phyloP scores from a whole-genome alignment of 129 eudicot genomes.

The Calendula officinalis region DNA sequence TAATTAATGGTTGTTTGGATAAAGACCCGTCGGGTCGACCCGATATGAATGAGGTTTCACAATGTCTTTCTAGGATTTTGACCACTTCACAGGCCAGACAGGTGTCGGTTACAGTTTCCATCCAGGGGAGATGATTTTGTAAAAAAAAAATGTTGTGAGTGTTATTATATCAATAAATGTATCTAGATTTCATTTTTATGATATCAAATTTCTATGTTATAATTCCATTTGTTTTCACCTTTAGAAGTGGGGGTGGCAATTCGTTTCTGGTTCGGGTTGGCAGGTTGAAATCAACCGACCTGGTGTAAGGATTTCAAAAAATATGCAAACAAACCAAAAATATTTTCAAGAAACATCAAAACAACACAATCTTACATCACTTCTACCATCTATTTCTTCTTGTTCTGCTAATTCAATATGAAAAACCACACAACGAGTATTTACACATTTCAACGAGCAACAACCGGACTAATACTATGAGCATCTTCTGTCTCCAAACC shows the following conservation, averaged over 20 bases:
- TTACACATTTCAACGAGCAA: conserved; percentile 50
- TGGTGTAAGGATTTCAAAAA: conserved; percentile 1
- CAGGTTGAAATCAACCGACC: no score
- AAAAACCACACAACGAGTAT: background rate
- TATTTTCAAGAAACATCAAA: conserved; percentile 14
- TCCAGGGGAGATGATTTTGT: conserved; percentile 31
- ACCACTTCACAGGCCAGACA: conserved; percentile 42
- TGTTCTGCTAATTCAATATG: conserved; percentile 4
- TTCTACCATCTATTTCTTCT: background rate
- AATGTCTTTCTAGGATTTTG: conserved; percentile 54
- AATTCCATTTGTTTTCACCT: background rate
- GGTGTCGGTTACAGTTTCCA: conserved; percentile 25
- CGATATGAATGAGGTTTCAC: conserved; percentile 63
- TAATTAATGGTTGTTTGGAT: conserved; percentile 55
- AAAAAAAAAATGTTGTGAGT: conserved; percentile 1
- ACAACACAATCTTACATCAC: conserved; percentile 10
- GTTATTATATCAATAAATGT: conserved; percentile 2
- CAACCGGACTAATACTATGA: conserved; percentile 45
- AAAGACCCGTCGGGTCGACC: conserved; percentile 70
- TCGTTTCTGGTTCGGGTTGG: no score
- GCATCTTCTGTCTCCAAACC: conserved; percentile 51
- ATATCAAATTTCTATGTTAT: conserved; percentile 6
- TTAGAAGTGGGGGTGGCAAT: background rate
- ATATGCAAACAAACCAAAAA: conserved; percentile 11
- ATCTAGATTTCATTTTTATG: background rate